Base-by-base conservation (phyloP, 2,329 filamentous ascomycete genomes). In the Intubia oerlemansii region DNA sequence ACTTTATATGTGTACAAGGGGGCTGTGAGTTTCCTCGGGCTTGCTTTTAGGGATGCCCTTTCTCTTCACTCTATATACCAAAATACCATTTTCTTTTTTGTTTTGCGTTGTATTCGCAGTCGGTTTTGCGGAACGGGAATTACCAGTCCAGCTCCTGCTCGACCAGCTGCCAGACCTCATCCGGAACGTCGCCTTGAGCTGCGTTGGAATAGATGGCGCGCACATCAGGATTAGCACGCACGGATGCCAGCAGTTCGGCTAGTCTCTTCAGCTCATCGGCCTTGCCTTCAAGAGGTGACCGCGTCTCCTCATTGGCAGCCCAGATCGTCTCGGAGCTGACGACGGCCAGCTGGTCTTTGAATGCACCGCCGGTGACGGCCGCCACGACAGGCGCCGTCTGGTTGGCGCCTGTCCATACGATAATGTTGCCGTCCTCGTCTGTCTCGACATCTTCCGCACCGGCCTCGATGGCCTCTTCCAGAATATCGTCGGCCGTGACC, bases 391-490 rank as follows among this genome's bases (percentile, higher is more conserved):
- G 54, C 32, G 64, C 71, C 0, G 71, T 76, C 35, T 65, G 58
- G 8, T 57, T 62, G 0, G 76, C 69, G 39, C 74, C 66, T 0
- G 75, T 79, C 49, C 65, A 76, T 0, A 90, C 56, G 5, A 84
- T 54, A 13, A 88, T 59, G 29, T 66, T 62, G 4, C 69, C 75
- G n/a, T 79, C 64, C 36, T 78, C 69, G 30, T 57, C 50, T 5
- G 30, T 25, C 34, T 77, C 62, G 0, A 82, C 61, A 38, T 84
- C 77, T 38, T 77, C 67, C 1, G 75, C 78, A 8, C 82, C 85
- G 8, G 76, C 77, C 44, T 93, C 84, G 28, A 95, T 69, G 5
- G 79, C 81, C 30, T 73, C 81, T 30, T 75, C 66, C 39, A 93
- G 72, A 24, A 93, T 53, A 15, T 80, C 66, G 22, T 82, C 72